Conservation (phyloP, 2,329 filamentous ascomycete species). For the Paraphoma sp. region DNA sequence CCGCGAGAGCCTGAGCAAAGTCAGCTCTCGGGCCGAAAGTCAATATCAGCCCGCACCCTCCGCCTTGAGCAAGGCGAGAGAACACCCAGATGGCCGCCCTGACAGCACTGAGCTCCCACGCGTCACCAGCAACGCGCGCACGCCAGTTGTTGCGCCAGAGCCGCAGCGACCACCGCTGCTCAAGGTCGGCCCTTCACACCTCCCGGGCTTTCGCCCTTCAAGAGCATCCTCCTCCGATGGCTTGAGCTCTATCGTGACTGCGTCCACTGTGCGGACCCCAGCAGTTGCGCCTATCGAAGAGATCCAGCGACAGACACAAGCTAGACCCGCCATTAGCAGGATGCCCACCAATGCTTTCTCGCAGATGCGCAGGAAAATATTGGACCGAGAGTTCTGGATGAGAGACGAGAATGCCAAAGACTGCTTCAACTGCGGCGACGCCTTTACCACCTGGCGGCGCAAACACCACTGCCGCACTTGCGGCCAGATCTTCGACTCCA, state of each 20-base stretch:
- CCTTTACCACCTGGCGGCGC: slow-evolving; percentile 90
- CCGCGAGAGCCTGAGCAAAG: slow-evolving; percentile 27
- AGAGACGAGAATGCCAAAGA: slow-evolving; percentile 97
- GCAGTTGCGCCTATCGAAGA: slow-evolving; percentile 41
- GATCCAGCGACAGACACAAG: slow-evolving; percentile 27
- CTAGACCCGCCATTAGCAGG: slow-evolving; percentile 37
- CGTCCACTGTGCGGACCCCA: slow-evolving; percentile 41
- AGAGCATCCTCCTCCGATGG: slow-evolving; percentile 55
- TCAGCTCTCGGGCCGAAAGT: slow-evolving; percentile 31
- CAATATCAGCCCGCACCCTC: slow-evolving; percentile 30
- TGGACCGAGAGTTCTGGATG: slow-evolving; percentile 99
- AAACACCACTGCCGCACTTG: slow-evolving; percentile 96
- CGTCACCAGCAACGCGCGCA: slow-evolving; percentile 26
- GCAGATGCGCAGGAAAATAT: slow-evolving; percentile 82
- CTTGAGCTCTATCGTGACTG: slow-evolving; percentile 46
- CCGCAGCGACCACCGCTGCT: slow-evolving; percentile 50
- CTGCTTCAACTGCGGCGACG: slow-evolving; percentile 88
- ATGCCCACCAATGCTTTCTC: slow-evolving; percentile 49
- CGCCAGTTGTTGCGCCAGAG: slow-evolving; percentile 33
- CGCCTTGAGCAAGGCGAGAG: slow-evolving; percentile 23
- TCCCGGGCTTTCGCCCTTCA: slow-evolving; percentile 56
- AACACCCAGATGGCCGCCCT: slow-evolving; percentile 30
- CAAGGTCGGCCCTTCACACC: slow-evolving; percentile 54
- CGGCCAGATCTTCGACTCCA: slow-evolving; percentile 98
- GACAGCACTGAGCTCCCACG: slow-evolving; percentile 30